A percentile compares a stretch with the other conserved stretches of the same genome.
Conservation (phyloP, 257 asterid genomes). For the Primulina eburnea region DNA sequence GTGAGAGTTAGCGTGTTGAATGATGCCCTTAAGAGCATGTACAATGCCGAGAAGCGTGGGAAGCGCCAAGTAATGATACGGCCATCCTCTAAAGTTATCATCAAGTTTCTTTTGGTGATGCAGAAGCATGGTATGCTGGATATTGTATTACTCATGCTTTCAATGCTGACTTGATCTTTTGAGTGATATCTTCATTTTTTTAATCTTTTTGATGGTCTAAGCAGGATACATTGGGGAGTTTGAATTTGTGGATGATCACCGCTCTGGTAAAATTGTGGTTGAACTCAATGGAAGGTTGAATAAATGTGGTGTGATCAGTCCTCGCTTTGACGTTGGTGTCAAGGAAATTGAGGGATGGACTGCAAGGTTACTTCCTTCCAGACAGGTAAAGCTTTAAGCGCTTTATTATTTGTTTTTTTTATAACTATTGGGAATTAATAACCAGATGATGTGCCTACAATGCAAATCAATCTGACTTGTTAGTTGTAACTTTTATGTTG, state of each 20-base stretch:
- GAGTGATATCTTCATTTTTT: background rate
- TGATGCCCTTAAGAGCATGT: conserved; percentile 22
- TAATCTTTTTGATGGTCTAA: background rate
- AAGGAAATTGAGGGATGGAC: conserved; percentile 20
- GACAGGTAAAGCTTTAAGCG: background rate
- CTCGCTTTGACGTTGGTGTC: conserved; percentile 15
- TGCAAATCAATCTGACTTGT: background rate
- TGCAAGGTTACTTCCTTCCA: conserved; percentile 19
- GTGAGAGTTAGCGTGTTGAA: conserved; percentile 23
- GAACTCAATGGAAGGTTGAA: conserved; percentile 22
- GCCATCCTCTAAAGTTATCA: conserved; percentile 22
- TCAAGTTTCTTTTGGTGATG: conserved; percentile 24
- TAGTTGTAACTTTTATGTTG: no score
- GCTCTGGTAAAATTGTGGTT: conserved; percentile 17
- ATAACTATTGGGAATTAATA: background rate
- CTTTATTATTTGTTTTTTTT: no score
- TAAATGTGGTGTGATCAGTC: conserved; percentile 18
- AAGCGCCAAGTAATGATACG: conserved; percentile 24
- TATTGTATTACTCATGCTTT: background rate
- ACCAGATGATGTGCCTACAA: background rate
- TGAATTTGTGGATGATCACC: conserved; percentile 21
- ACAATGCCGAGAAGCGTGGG: conserved; percentile 21
- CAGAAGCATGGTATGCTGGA: conserved; percentile 16
- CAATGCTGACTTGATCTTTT: background rate
- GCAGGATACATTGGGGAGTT: conserved; percentile 24